phyloP scores from a whole-genome alignment of 441 rosid genomes.

The Bocquillonia castaneifolia region DNA sequence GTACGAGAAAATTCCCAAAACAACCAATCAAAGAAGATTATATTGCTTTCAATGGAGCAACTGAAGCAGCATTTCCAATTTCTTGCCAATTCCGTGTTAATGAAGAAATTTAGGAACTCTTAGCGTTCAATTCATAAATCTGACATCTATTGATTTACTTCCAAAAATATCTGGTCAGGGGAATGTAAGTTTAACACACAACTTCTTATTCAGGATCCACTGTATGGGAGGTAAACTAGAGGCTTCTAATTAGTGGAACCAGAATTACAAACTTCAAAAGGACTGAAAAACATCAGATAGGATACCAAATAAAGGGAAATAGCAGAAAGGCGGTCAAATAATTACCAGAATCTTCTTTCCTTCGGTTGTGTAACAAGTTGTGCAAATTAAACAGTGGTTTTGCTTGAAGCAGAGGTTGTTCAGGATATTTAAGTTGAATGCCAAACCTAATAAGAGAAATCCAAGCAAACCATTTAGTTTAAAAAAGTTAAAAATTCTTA shows the following conservation, averaged over 20 bases:
- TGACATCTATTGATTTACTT: not conserved
- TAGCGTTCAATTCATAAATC: not conserved
- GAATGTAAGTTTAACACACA: not conserved
- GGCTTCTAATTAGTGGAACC: not conserved
- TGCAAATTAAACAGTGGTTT: conserved; percentile 69
- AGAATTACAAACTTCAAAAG: not conserved
- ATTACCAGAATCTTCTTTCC: conserved; percentile 53
- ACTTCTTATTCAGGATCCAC: not conserved
- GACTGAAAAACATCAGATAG: not conserved
- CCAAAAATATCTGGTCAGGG: not conserved
- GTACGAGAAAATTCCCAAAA: not conserved
- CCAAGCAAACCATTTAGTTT: too few relatives aligned
- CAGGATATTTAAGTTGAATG: conserved; percentile 59
- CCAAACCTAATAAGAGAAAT: conserved; percentile 64
- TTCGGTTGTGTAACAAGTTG: conserved; percentile 83
- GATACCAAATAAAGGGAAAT: conserved; percentile 14
- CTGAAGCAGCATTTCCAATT: not conserved
- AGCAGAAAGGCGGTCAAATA: conserved; percentile 2
- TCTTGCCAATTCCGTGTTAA: not conserved
- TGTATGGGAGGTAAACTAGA: not conserved
- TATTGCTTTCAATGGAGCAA: not conserved
- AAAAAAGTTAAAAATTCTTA: not conserved
- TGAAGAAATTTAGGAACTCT: not conserved
- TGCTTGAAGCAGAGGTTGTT: conserved; percentile 69
- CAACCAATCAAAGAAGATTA: not conserved